Conservation (phyloP, 2,329 filamentous ascomycete genomes). For the Fusarium verticillioides region DNA sequence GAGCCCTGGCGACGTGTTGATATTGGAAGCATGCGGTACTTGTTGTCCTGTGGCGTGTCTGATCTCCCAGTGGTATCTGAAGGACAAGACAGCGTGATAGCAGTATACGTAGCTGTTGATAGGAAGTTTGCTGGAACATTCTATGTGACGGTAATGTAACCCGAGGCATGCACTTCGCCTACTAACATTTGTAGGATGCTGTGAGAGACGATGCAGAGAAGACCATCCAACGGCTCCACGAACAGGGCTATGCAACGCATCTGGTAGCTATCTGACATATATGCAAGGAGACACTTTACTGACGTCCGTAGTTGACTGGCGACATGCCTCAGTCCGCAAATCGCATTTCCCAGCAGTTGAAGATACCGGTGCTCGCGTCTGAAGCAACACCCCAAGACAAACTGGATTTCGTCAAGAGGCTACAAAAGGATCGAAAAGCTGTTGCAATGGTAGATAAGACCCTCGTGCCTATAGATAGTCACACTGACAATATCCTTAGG, state of each 20-base stretch:
- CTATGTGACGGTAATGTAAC: not conserved
- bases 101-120: not conserved
- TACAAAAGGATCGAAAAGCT: not conserved
- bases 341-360: not conserved
- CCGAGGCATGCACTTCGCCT: too few species aligned
- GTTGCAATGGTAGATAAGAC: not conserved
- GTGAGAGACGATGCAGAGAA: not conserved
- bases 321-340: not conserved
- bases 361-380: not conserved
- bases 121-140: not conserved
- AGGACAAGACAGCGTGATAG: not conserved
- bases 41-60: not conserved
- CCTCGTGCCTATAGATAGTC: rapidly evolving
- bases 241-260: not conserved
- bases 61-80: rapidly evolving
- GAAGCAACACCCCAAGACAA: not conserved
- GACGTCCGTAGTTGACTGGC: not conserved
- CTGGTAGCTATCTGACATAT: not conserved
- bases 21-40: not conserved
- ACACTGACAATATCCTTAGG: not conserved
- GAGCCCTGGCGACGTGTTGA: not conserved
- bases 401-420: not conserved
- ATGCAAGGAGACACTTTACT: not conserved
- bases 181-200: not conserved
- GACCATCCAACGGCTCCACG: not conserved